Evolutionary conservation across 2,329 filamentous ascomycete species (phyloP), one percentile per base, ranked within the genome.

Genomic region (Chaetomiaceae sp.): DNA sequence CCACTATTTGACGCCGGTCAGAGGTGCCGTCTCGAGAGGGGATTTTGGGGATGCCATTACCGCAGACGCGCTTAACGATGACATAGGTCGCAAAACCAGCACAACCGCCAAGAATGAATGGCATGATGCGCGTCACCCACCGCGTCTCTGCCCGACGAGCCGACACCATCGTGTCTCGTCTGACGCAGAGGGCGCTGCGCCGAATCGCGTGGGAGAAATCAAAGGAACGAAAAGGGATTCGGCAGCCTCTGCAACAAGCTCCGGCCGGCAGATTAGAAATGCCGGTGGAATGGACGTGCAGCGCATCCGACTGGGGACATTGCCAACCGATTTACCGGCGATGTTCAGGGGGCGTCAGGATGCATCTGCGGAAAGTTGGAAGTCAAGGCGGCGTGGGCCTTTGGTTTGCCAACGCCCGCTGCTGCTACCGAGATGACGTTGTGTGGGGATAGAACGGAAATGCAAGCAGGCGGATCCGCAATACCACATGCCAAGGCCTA

Each of bases 71-170:
- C 57, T 79, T 83, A 44, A 87, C 81, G 44, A 90, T 68, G 13
- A 84, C 83, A 71, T 87, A 96, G 30, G 82, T 86, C 18, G 81
- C 81, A 68, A 89, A 90, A 33, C 76, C 83, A 56, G 89, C 77
- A 33, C 81, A 75, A 27, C 77, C 84, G 30, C 83, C 69, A 36
- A 95, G 78, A 46, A 92, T 66, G 34, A 84, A 61, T 4, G 90
- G 90, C 52, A 95, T 82, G 51, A 86, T 69, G 54, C 85, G 78
- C 47, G 84, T 81, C 43, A 79, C 76, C 69, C 78, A 81, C 18
- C 62, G 58, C 32, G 62, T 62, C 44, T 57, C 58, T 37, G 61
- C 27, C 32, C 56, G 54, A 38, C 45, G 56, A 49, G 61, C 61
- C 45, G 52, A 48, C 40, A 63, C 59, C 61, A 61, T 62, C 14